These are phyloP conservation scores for Aspergillus sp. DNA, from an alignment of 2,329 filamentous ascomycete species.

Conservation along the genomic window DNA sequence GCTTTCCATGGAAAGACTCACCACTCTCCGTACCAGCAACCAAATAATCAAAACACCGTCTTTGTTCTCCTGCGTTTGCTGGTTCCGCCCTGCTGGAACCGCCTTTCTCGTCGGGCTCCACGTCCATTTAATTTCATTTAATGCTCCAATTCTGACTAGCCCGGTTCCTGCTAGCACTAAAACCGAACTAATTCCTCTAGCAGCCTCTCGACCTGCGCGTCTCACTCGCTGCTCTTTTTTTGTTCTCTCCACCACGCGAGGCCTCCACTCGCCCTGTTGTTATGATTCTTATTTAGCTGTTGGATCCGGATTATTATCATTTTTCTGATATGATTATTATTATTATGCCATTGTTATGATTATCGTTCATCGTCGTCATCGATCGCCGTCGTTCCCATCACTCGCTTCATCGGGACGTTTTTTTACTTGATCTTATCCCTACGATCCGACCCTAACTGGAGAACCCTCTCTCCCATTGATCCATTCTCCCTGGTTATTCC, in stretches of 20 bases:
- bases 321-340: neutral
- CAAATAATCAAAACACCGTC: neutral
- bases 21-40: too few species aligned
- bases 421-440: neutral
- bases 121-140: neutral
- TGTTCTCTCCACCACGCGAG: conserved; percentile 8
- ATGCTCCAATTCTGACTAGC: neutral
- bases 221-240: conserved; percentile 8
- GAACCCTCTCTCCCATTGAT: neutral
- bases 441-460: neutral
- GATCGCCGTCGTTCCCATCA: conserved; percentile 9
- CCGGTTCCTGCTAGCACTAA: neutral
- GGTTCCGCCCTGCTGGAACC: conserved; percentile 23
- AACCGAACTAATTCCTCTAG: neutral
- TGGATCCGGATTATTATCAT: neutral
- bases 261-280: conserved; percentile 7
- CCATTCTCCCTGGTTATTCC: conserved; percentile 1
- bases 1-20: conserved; percentile 5
- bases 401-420: conserved; percentile 1
- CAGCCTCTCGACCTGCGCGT: conserved; percentile 7
- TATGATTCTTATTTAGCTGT: conserved; percentile 1
- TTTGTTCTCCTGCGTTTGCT: conserved; percentile 3
- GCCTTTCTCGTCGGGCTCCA: neutral
- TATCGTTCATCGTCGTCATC: neutral
- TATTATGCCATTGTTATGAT: conserved; percentile 8